Base-by-base conservation (phyloP, 495 filamentous ascomycete species). In the Evernia prunastri region DNA sequence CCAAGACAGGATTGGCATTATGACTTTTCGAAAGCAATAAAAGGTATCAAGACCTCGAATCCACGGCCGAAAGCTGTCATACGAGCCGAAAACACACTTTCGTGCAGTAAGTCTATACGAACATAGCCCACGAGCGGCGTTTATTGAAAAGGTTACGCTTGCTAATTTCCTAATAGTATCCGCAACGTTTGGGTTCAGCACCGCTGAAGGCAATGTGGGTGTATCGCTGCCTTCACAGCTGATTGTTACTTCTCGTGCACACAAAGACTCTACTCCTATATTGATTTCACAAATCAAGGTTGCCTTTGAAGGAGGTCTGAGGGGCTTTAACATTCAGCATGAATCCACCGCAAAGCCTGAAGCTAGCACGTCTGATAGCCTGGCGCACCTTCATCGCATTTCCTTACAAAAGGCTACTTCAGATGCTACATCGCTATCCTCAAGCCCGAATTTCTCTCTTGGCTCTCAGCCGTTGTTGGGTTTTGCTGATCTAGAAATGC, bases 181-280 rank as follows among this genome's bases (percentile, higher is more conserved):
- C 11, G 78, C 87, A 5, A 83, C 86, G 12, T 90, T 92, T 70
- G 77, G 87, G 1, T 97, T 97, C 71, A 81, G 82, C 67, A 79
- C 81, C 45, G 75, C 82, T 3, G 87, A 92, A 72, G 90, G 89
- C 13, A 89, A 95, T 68, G 94, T 95, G 43, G 92, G 92, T 23
- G 89, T 96, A 66, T 79, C 80, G 56, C 77, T 90, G 61, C 76
- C 76, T 29, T 84, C 83, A n/a, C 92, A 97, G 68, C 78, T 97
- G 31, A 73, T 80, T 31, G 77, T 97, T 35, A 80, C 76, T 20
- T 97, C 91, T 2, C 83, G 78, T 63, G 87, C 92, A 17, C 83
- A 89, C 23, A 66, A 68, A 17, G 78, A 73, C 31, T 86, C 88
- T 3, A 77, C 78, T 9, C 87, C 91, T 0, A 75, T 96, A 13